Conservation (phyloP, 2,329 filamentous ascomycete genomes). For the Penicillium olsonii region DNA sequence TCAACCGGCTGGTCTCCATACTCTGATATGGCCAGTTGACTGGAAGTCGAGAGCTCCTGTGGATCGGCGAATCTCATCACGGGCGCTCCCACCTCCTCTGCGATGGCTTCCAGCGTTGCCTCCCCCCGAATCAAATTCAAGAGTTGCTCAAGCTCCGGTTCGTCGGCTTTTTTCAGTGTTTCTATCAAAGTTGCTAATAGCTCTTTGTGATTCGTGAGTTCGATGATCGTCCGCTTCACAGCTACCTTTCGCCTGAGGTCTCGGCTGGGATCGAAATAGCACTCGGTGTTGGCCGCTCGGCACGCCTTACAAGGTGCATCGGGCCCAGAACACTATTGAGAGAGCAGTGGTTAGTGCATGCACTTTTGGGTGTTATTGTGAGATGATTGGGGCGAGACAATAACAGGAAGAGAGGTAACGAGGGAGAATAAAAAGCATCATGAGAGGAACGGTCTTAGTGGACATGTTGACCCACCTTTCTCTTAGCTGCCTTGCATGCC, state of each 20-base stretch:
- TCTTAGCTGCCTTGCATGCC: conserved; percentile 39
- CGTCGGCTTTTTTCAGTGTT: conserved; percentile 29
- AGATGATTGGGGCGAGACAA: not conserved
- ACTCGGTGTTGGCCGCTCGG: conserved; percentile 28
- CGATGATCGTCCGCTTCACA: conserved; percentile 37
- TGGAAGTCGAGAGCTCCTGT: conserved; percentile 6
- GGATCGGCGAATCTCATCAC: conserved; percentile 22
- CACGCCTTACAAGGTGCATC: conserved; percentile 40
- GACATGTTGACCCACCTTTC: conserved; percentile 29
- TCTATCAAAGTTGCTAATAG: conserved; percentile 34
- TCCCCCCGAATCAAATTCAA: conserved; percentile 31
- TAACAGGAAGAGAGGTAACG: not conserved
- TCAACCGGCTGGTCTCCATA: conserved; percentile 7
- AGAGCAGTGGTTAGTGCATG: conserved; percentile 5
- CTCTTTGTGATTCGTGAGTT: conserved; percentile 36
- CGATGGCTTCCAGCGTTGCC: conserved; percentile 29
- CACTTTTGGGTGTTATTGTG: not conserved
- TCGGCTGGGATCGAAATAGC: conserved; percentile 38
- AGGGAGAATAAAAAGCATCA: not conserved
- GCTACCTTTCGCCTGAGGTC: conserved; percentile 41
- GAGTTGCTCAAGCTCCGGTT: conserved; percentile 25
- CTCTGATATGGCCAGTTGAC: conserved; percentile 8
- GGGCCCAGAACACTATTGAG: conserved; percentile 36
- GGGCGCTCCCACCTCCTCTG: conserved; percentile 22
- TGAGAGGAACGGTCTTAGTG: not conserved